These are phyloP conservation scores for Stephania japonica DNA, from an alignment of 164 flowering plant genomes.

Conservation along the genomic window DNA sequence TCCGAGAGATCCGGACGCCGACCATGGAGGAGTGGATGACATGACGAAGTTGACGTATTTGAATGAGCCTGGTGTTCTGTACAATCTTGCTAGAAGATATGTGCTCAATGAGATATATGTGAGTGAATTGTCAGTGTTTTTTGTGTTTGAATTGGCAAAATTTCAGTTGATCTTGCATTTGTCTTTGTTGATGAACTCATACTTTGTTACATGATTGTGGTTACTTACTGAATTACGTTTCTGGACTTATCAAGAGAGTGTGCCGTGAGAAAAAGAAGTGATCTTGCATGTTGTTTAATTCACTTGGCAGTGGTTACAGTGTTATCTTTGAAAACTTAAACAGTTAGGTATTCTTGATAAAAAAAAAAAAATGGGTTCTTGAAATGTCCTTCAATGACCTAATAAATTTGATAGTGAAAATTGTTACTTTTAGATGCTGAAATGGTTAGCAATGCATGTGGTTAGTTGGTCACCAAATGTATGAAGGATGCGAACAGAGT, in stretches of 20 bases:
- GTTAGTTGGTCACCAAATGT: neutral
- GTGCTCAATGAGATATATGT: slow-evolving; percentile 95
- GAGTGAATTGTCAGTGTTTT: slow-evolving; percentile 22
- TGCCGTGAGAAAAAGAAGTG: neutral
- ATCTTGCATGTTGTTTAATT: neutral
- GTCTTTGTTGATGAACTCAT: neutral
- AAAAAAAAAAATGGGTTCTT: no score
- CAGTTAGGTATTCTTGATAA: neutral
- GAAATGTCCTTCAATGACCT: neutral
- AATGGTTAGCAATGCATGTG: neutral
- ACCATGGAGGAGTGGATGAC: slow-evolving; percentile 89
- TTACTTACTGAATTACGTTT: neutral
- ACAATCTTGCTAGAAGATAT: slow-evolving; percentile 80
- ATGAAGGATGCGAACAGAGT: neutral
- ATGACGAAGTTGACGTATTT: slow-evolving; percentile 95
- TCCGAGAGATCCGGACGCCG: slow-evolving; percentile 82
- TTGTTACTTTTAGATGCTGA: neutral
- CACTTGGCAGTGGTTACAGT: neutral
- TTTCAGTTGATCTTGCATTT: neutral
- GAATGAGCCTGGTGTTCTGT: slow-evolving; percentile 96
- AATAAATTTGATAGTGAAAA: neutral
- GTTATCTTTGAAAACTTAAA: neutral
- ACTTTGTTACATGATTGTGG: neutral
- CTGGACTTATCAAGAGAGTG: neutral
- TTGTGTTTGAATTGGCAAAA: neutral